Percentiles rank a stretch among this genome's conserved stretches.
These are phyloP conservation scores for Acorus calamus DNA, from an alignment of 106 monocot genomes.

Conservation along the genomic window DNA sequence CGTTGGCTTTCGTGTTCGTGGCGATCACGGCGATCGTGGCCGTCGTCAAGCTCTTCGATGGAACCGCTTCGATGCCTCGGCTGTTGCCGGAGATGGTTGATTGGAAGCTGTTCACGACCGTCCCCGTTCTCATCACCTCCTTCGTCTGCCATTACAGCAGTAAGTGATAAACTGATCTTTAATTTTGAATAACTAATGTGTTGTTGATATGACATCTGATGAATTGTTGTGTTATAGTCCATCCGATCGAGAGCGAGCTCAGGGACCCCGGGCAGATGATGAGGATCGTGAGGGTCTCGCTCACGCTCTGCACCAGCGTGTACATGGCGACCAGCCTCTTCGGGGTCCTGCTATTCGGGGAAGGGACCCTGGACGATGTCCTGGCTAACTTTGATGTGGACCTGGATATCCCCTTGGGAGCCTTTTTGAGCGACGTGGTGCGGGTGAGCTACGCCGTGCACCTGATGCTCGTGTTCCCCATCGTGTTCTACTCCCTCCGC, in stretches of 20 bases:
- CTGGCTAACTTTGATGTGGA: constrained; percentile 22
- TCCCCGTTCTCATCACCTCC: constrained; percentile 13
- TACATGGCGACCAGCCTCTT: constrained; percentile 19
- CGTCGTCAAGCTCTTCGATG: constrained; percentile 1
- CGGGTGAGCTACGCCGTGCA: constrained; percentile 12
- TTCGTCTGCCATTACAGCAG: constrained; percentile 19
- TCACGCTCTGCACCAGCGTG: constrained; percentile 8
- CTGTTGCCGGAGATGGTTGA: constrained; percentile 5
- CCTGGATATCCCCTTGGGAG: constrained; percentile 3
- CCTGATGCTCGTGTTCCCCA: constrained; percentile 21
- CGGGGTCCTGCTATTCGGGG: constrained; percentile 20
- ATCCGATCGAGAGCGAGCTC: constrained; percentile 18
- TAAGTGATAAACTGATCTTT: neutral
- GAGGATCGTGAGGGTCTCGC: constrained; percentile 1
- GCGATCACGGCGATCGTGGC: constrained; percentile 11
- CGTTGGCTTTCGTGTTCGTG: constrained; percentile 14
- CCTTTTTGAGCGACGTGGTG: neutral
- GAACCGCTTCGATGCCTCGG: constrained; percentile 8
- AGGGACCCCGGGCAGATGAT: constrained; percentile 6
- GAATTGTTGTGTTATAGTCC: constrained; percentile 3
- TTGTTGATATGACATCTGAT: neutral
- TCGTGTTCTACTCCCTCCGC: constrained; percentile 7
- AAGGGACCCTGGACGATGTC: constrained; percentile 13
- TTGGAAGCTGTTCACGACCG: constrained; percentile 20
- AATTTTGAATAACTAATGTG: neutral